phyloP scores from a whole-genome alignment of 2,329 filamentous ascomycete genomes.

The Beauveria asiatica region DNA sequence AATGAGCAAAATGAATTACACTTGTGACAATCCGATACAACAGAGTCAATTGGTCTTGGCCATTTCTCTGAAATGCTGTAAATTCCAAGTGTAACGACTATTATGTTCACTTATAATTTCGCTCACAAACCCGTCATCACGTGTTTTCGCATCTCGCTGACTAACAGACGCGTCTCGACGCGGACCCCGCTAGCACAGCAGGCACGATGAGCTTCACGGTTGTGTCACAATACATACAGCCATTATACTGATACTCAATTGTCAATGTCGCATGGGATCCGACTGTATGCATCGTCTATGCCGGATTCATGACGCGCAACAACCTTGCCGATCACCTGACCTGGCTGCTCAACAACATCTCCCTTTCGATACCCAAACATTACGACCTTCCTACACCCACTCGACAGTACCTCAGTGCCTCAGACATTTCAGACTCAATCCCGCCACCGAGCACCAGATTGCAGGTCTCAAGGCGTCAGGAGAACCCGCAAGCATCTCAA shows the following conservation, averaged over 20 bases:
- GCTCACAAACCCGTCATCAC: neutral
- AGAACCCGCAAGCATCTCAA: neutral
- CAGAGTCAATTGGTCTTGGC: neutral
- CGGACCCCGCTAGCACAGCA: slow-evolving; percentile 5
- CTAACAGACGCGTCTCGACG: slow-evolving; percentile 13
- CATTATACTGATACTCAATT: neutral
- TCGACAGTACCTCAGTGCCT: slow-evolving; percentile 15
- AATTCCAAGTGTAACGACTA: too few relatives aligned
- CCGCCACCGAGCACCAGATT: neutral
- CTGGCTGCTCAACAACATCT: slow-evolving; percentile 46
- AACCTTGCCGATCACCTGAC: slow-evolving; percentile 49
- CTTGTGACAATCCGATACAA: neutral
- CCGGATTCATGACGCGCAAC: slow-evolving; percentile 53
- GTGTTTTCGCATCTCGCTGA: slow-evolving; percentile 14
- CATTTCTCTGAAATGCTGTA: too few relatives aligned
- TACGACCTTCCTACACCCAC: slow-evolving; percentile 28
- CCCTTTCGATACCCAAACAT: slow-evolving; percentile 30
- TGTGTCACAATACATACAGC: neutral
- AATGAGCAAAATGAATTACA: too few relatives aligned
- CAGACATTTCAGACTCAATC: slow-evolving; percentile 1
- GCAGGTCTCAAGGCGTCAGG: neutral
- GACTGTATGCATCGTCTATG: neutral
- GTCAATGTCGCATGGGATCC: neutral
- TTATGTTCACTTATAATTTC: too few relatives aligned
- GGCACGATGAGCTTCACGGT: slow-evolving; percentile 2